Base-by-base conservation (phyloP, 2,329 filamentous ascomycete species). In the Daldinia sp. region DNA sequence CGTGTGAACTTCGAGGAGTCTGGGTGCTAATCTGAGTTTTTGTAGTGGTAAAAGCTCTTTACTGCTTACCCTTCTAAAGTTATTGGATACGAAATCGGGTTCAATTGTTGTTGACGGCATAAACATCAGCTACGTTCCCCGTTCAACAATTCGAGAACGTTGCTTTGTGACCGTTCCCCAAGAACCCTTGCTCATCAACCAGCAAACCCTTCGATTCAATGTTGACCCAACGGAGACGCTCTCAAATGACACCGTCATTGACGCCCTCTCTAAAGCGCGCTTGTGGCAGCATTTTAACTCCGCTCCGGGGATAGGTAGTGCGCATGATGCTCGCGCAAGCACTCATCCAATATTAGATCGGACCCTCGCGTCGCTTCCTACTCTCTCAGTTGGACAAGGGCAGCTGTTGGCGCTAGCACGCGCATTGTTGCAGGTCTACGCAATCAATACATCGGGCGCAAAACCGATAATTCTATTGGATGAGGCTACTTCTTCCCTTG, bases 1-100 rank as follows among this genome's bases (percentile, higher is more conserved):
- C 21, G 17, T 35, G 6, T 15, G 27, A n/a, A 25, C 15, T 21
- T 53, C 11, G 27, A 23, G 29, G 19, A 1, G n/a, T n/a, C 9
- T 29, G 9, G 6, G 11, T 23, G 13, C 49, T 66, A 19, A 63
- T 21, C 25, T 47, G 21, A 1, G 50, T 21, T 39, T 19, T 23
- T 30, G 41, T 43, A 80, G 78, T 54, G 79, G 80, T 0, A 81
- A 82, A 56, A 78, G 75, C 43, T 68, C 69, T 0, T 19, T 73
- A 2, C 43, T 72, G 0, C 53, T 70, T 4, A 58, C 59, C 0
- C 49, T 72, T 0, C 52, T 69, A 2, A 63, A 72, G 23, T 52
- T 77, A 15, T 9, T 77, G 35, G 69, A 75, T 32, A 19, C 71
- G 11, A 10, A 63, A 49, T 41, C 66, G 34, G 73, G 77, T 13